These are phyloP conservation scores for Didymella pomorum DNA, from an alignment of 2,329 filamentous ascomycete genomes.

Conservation along the genomic window DNA sequence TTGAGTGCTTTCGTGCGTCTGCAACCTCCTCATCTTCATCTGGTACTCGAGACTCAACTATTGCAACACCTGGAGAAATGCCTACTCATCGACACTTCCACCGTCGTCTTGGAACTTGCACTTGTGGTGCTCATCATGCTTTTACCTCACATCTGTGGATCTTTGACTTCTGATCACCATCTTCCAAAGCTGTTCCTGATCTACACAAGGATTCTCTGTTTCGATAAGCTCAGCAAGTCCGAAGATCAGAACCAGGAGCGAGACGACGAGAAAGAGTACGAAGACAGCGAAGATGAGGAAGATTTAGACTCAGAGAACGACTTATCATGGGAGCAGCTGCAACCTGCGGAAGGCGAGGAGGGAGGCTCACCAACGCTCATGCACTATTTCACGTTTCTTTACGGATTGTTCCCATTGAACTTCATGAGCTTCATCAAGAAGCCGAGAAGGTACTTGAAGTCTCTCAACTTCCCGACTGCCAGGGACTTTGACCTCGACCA, in stretches of 20 bases:
- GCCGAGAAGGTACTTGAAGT: slow-evolving; percentile 78
- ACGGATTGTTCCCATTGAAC: slow-evolving; percentile 84
- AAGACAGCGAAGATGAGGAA: slow-evolving; percentile 49
- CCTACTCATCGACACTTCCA: slow-evolving; percentile 79
- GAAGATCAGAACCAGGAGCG: slow-evolving; percentile 20
- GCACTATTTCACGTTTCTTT: slow-evolving; percentile 82
- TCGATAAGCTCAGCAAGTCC: slow-evolving; percentile 65
- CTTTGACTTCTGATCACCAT: slow-evolving; percentile 66
- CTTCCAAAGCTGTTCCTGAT: slow-evolving; percentile 81
- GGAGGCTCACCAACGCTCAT: slow-evolving; percentile 67
- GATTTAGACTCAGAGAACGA: slow-evolving; percentile 37
- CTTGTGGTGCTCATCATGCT: slow-evolving; percentile 82
- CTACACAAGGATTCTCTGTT: slow-evolving; percentile 81
- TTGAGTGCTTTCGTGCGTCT: slow-evolving; percentile 76
- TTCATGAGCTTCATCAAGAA: slow-evolving; percentile 88
- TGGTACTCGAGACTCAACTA: slow-evolving; percentile 74
- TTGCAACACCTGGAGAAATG: slow-evolving; percentile 76
- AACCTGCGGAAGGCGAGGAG: slow-evolving; percentile 67
- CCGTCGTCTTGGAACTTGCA: slow-evolving; percentile 76
- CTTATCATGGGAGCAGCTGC: slow-evolving; percentile 69
- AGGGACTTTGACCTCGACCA: slow-evolving; percentile 82
- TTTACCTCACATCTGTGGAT: slow-evolving; percentile 79
- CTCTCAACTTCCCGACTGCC: slow-evolving; percentile 72
- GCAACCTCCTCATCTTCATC: slow-evolving; percentile 80
- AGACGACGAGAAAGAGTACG: slow-evolving; percentile 27